Evolutionary conservation across 208 protist genomes (phyloP), one percentile per base, ranked within the genome.

Genomic region (Leishmania guyanensis): DNA sequence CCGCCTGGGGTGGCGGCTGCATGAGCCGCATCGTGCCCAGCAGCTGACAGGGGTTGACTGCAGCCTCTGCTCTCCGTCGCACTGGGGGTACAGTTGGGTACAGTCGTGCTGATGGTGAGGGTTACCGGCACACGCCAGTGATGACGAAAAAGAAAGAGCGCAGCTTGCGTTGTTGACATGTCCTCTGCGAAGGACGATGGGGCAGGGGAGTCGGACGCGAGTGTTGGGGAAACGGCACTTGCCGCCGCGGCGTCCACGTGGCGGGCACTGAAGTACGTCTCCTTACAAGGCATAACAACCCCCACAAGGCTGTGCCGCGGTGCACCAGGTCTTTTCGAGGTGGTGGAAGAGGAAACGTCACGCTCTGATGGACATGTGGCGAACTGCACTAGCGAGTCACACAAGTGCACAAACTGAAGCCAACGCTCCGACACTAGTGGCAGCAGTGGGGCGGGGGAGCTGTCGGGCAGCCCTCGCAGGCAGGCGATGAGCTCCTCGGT

Each of bases 41-140:
- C 48, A 76, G 9, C 29, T 54, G 50, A 46, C 26, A 4, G 46
- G 9, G 12, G 50, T 5, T 56, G 5, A 17, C 50, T 58, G 50
- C 20, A 39, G 26, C 50, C 29, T 33, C 5, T 29, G 33, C 72
- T 73, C 10, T 29, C 20, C 6, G 33, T 26, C 14, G n/a, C 48
- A 64, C 14, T 16, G 22, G 29, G 3, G 1, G 48, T 36, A 6
- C 48, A 8, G 72, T 76, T 76, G 51, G 80, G 50, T 0, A 86
- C 81, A 9, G 87, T 83, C 8, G 87, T 78, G 39, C 78, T 85
- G 33, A 90, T 20, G 20, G 84, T 76, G 5, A 88, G 77, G 5
- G 82, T 84, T n/a, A 82, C 82, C 5, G 82, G 85, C 43, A 84
- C 74, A 5, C 16, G 43, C 70, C 74, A 82, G 46, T 78, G 77